Evolutionary conservation across 2,329 filamentous ascomycete species (phyloP), one percentile per base, ranked within the genome.

Genomic region (Blastomyces parvus): DNA sequence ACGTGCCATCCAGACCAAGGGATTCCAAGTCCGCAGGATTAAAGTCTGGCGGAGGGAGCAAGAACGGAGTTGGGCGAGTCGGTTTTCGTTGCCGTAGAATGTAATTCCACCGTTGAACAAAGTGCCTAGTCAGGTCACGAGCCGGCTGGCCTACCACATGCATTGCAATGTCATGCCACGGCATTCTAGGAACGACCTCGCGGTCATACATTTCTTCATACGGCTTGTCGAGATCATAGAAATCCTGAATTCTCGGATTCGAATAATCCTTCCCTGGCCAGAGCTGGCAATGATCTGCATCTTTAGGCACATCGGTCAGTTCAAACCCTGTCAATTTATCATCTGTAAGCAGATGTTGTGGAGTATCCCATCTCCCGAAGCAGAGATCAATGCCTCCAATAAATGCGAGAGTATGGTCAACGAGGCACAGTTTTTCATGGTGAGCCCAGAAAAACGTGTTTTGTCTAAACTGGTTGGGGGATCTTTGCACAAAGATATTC

Each of bases 371-470:
- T 63, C 94, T 85, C 11, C 94, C 94, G 73, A 97, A 99, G 75
- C 94, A 99, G 36, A 97, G 80, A 77, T 99, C 94, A 9, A 99
- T 81, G 0, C 94, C 94, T 61, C 94, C 94, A 64, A 97, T 93
- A 71, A 97, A 97, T n/a, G 91, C 94, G 69, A 94, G 77, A 14
- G 87, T 84, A 72, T 96, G 96, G 77, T 97, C 94, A 61, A 97
- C 89, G 33, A 99, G 90, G 62, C 97, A 89, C 72, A 97, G 93
- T 73, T 99, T 99, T 71, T 99, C 94, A 73, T 99, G 94, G 73
- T 99, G 94, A 0, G 94, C 94, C 76, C 95, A 99, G 81, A 99
- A 99, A 79, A 99, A 99, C 56, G 96, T 96, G 71, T 97, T 97
- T 78, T 99, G 96, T 72, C 96, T 90, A 77, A 97, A 92, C 76